Base-by-base conservation (phyloP, 345 rosid species). In the Hypericum androsaemum region DNA sequence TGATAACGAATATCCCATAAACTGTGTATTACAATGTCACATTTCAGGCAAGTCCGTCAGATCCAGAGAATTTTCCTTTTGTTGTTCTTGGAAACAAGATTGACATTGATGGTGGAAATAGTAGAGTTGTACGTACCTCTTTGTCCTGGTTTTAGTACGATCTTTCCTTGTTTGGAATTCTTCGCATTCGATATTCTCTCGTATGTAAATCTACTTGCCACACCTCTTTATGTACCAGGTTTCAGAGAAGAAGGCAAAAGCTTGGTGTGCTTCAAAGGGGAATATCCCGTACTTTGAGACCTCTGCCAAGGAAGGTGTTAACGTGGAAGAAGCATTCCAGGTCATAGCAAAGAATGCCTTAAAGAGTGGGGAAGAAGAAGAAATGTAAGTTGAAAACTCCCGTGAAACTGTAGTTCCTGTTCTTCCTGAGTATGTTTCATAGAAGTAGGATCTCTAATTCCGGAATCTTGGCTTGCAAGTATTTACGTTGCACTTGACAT, bases 261-360 rank as follows among this genome's bases (percentile, higher is more conserved):
- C 95, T 1, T 92, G 98, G 97, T 92, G 98, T 73, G 95, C 95
- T 56, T 83, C 94, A 5, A 92, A 92, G 75, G 95, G 97, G 46
- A 88, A 92, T 64, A 92, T 88, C 56, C 95, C 95, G 9, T 92
- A 92, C 72, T 92, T 85, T 70, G 98, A 92, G 71, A 92, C 98
- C 52, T 92, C 98, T 61, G 98, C 98, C 6, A 92, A 92, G 64
- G 98, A 88, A 75, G 95, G 97, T 35, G 62, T 88, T 58, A 88
- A 92, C 47, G 98, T 92, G 36, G 98, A 92, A 64, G 97, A 88
- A 75, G 97, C 95, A 70, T 92, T 92, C 71, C 84, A 81, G 50
- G 80, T 89, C 85, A 88, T 88, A 64, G 95, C 97, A 9, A 83
- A 86, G 80, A 73, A 94, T 69, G 97, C 99, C 12, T 58, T 83